Evolutionary conservation across 257 asterid species (phyloP).

Genomic region (Solanum ossicruentum): DNA sequence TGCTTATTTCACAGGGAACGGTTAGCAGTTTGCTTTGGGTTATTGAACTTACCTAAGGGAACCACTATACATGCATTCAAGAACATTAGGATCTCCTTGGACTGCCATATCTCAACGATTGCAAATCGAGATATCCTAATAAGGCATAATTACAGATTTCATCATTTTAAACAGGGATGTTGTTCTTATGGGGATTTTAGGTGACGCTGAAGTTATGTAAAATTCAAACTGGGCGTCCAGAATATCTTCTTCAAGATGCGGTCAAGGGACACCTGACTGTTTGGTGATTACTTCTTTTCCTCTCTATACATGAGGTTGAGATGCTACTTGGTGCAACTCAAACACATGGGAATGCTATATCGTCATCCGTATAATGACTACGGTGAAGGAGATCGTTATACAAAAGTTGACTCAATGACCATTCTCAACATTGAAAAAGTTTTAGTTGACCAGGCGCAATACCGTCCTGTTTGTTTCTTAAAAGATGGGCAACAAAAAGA

Average conservation of each 20-base stretch:
- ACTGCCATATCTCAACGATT: conserved; percentile 7
- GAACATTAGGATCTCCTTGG: conserved; percentile 10
- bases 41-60: conserved; percentile 3
- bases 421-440: background rate
- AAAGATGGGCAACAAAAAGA: background rate
- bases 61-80: conserved; percentile 8
- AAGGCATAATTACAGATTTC: conserved; percentile 15
- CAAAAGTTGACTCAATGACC: background rate
- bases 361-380: background rate
- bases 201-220: background rate
- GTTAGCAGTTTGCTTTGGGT: conserved; percentile 14
- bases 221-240: too few relatives aligned
- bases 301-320: background rate
- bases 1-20: conserved; percentile 9
- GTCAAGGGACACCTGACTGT: background rate
- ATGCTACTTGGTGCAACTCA: background rate
- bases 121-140: background rate
- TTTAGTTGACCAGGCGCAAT: background rate
- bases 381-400: too few relatives aligned
- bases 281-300: background rate
- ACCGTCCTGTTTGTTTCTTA: background rate
- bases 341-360: background rate
- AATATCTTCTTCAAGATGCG: too few relatives aligned
- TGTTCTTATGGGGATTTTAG: conserved; percentile 16
- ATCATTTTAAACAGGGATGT: conserved; percentile 14